Evolutionary conservation across 371 early-diverging fungal species (phyloP).

Genomic region (Thermomucor indicae-seudaticae): DNA sequence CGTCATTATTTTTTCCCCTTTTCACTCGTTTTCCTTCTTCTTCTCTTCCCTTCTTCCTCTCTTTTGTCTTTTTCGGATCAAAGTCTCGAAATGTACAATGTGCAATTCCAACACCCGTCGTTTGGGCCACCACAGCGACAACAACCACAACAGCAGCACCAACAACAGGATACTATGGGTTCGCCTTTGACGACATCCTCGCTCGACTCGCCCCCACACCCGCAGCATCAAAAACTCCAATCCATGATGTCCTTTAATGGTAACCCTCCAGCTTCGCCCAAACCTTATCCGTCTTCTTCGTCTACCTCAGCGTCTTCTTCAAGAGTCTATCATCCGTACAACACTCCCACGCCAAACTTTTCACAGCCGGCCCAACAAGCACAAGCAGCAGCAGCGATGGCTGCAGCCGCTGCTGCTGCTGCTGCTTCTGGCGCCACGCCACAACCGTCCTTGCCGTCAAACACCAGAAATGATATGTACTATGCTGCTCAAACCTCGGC

Average conservation of each 20-base stretch:
- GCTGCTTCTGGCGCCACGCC: not conserved
- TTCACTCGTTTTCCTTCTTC: slow-evolving; percentile 7
- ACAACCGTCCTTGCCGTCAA: not conserved
- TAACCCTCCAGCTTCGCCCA: slow-evolving; percentile 16
- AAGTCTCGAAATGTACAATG: slow-evolving; percentile 17
- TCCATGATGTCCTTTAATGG: slow-evolving; percentile 12
- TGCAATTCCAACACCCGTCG: slow-evolving; percentile 24
- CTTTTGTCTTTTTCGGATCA: not conserved
- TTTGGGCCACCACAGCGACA: slow-evolving; percentile 10
- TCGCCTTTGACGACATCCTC: slow-evolving; percentile 35
- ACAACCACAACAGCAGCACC: slow-evolving; percentile 5
- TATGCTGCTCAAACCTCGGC: slow-evolving; percentile 9
- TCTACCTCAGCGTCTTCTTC: slow-evolving; percentile 5
- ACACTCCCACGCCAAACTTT: slow-evolving; percentile 6
- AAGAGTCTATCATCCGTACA: slow-evolving; percentile 8
- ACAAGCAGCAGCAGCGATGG: slow-evolving; percentile 3
- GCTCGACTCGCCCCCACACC: slow-evolving; percentile 33
- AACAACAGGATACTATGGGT: slow-evolving; percentile 22
- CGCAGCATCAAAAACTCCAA: slow-evolving; percentile 8
- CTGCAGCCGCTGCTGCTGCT: not conserved
- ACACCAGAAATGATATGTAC: slow-evolving; percentile 1
- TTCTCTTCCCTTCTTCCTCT: slow-evolving; percentile 1
- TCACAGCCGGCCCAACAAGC: slow-evolving; percentile 7
- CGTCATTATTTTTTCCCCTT: slow-evolving; percentile 3
- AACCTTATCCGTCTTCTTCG: slow-evolving; percentile 12